Evolutionary conservation across 352 stramenopile genomes (phyloP), one percentile per base, ranked within the genome.

Genomic region (Plasmopara viticola): DNA sequence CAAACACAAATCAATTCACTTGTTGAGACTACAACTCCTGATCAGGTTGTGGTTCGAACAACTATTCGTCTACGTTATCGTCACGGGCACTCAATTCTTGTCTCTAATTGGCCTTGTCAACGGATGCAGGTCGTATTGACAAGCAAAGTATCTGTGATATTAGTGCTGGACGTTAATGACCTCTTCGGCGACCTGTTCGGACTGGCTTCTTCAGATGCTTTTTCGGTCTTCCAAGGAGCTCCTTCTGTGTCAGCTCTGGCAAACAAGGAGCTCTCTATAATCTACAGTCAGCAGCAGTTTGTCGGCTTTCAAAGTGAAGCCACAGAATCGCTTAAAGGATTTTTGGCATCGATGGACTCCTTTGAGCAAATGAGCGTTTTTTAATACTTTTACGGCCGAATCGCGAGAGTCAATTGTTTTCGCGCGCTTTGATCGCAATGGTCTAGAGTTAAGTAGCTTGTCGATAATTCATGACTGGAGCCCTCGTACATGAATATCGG

Each of bases 61-160:
- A 20, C 30, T 7, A 30, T 13, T 41, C 31, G 28, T 50, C 44
- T 50, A 29, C 44, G 9, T 48, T 48, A 28, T 48, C 44, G 7
- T 50, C 44, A 41, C 29, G 31, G 40, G 44, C 31, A 5, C 25
- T 39, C 43, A 25, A 48, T 9, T 50, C 15, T 33, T 28, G 29
- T 2, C 2, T 31, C 4, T 30, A 50, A 18, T 30, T 29, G 15
- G 31, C 31, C 6, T 43, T 51, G 30, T 7, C 31, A 10, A 8
- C 39, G 15, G n/a, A 10, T 20, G 2, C 2, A 1, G 45, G 30
- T 18, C 4, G 6, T 28, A 34, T 51, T 8, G 18, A 51, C 44
- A 33, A 46, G 14, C 41, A 25, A 34, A 17, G 31, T 8, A 15
- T 39, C 28, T 15, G 44, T 6, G 29, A 50, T 35, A 0, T 18